phyloP scores from a whole-genome alignment of 1,284 basidiomycete genomes.

The Cryptococcus floricola region DNA sequence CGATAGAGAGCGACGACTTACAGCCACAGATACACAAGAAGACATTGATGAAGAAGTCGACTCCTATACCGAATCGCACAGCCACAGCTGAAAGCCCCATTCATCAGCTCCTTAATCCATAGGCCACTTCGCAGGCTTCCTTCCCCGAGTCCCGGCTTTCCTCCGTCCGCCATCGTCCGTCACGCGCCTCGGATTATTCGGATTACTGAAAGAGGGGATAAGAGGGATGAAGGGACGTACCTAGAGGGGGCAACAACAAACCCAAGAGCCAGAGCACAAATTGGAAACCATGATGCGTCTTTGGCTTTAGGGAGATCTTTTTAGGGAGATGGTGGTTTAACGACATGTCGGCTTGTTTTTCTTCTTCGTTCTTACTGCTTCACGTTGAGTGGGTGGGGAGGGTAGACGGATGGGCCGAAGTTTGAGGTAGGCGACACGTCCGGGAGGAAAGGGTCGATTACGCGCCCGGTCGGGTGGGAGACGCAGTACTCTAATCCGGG shows the following conservation, averaged over 20 bases:
- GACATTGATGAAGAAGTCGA: slow-evolving; percentile 89
- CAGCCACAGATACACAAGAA: slow-evolving; percentile 86
- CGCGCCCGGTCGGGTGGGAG: too few species aligned
- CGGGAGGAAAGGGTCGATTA: too few species aligned
- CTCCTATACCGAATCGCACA: slow-evolving; percentile 86
- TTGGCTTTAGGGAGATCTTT: slow-evolving; percentile 65
- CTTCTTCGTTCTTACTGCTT: background rate
- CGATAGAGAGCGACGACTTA: slow-evolving; percentile 44
- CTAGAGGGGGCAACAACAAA: slow-evolving; percentile 78
- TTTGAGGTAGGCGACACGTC: too few species aligned
- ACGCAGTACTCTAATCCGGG: too few species aligned
- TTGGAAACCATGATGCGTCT: slow-evolving; percentile 74
- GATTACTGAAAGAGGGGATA: too few species aligned
- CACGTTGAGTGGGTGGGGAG: too few species aligned
- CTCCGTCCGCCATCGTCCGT: too few species aligned
- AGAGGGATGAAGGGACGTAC: slow-evolving; percentile 52
- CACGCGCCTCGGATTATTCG: too few species aligned
- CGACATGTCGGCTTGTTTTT: slow-evolving; percentile 14
- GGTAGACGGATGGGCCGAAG: too few species aligned
- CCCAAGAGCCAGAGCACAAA: slow-evolving; percentile 78
- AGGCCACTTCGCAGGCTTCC: background rate
- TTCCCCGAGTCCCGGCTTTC: background rate
- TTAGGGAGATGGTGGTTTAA: slow-evolving; percentile 41
- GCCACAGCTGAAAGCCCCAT: slow-evolving; percentile 66
- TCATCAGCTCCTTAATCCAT: background rate